phyloP scores from a whole-genome alignment of 768 basidiomycete species.

The Xanthoconium stramineum region DNA sequence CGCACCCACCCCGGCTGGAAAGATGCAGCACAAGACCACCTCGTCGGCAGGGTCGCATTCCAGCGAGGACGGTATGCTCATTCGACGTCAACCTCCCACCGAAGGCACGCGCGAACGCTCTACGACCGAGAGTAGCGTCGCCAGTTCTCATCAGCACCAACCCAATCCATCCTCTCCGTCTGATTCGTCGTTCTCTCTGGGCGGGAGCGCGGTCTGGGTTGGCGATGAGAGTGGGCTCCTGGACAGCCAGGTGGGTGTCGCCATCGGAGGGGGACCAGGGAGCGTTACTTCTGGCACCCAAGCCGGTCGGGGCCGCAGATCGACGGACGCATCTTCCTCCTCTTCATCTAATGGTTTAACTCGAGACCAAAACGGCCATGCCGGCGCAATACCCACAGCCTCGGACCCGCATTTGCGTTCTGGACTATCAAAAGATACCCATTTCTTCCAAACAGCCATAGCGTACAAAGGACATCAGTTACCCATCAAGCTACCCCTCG shows the following conservation, averaged over 20 bases:
- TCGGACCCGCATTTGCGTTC: constrained; percentile 48
- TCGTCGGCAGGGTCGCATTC: constrained; percentile 61
- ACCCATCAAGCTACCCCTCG: constrained; percentile 88
- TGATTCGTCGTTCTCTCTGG: constrained; percentile 72
- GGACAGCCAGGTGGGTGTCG: constrained; percentile 37
- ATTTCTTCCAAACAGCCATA: constrained; percentile 87
- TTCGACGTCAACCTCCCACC: constrained; percentile 28
- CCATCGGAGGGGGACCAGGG: constrained; percentile 44
- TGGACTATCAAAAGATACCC: constrained; percentile 77
- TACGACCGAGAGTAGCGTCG: constrained; percentile 39
- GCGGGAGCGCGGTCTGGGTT: constrained; percentile 83
- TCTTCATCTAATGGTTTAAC: constrained; percentile 55
- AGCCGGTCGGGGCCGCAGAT: constrained; percentile 51
- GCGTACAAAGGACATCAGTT: constrained; percentile 79
- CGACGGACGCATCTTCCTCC: constrained; percentile 71
- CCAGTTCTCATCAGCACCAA: constrained; percentile 28
- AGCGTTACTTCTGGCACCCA: constrained; percentile 45
- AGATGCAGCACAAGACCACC: constrained; percentile 44
- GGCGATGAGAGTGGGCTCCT: constrained; percentile 65
- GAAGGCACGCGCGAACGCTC: constrained; percentile 39
- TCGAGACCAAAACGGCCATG: constrained; percentile 40
- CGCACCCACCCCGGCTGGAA: constrained; percentile 6
- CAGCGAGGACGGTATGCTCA: constrained; percentile 65
- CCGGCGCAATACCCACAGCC: constrained; percentile 38
- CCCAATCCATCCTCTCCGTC: constrained; percentile 53